Evolutionary conservation across 1,139 yeast genomes (phyloP), one percentile per base, ranked within the genome.

Genomic region (Scheffersomyces segobiensis): DNA sequence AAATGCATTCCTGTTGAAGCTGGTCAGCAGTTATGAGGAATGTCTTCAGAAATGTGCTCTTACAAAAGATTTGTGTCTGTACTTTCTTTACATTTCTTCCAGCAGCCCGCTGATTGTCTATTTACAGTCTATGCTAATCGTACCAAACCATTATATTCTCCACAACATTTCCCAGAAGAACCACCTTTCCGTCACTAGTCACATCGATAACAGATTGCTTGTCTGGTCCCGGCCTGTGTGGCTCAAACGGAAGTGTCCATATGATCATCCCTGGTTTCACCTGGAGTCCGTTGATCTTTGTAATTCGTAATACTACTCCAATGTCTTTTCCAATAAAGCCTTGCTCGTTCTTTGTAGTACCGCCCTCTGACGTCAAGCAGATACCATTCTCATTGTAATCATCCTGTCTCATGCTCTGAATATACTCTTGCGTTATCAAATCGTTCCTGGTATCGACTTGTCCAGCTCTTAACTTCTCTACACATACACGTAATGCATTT

Each of bases 391-490:
- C 52, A 7, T 59, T 58, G 53, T 54, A 59, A 46, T 59, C 64
- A 19, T 62, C 68, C 3, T 57, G 59, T 12, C 62, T 56, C 14
- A 68, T 39, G 4, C 60, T 53, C 7, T 63, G 61, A 1, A 80
- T 63, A 54, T 68, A 69, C 17, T 73, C 72, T 24, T 64, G 56
- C 0, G 76, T 68, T 6, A 81, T 66, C 3, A 61, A 55, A 12
- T 56, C 54, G 57, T 75, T 74, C 12, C 56, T 49, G 0, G 71
- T 52, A 59, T 82, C 86, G 7, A 82, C 62, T 1, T 65, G 53
- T 0, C 77, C 79, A 0, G 67, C 62, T 8, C 56, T 60, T 42
- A 83, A 62, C 22, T 72, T 67, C 64, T 84, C 88, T 26, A 82
- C 57, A 14, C 68, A 65, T 3, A 83, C 50, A 49, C 83, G 66